Conservation (phyloP, 2,329 filamentous ascomycete genomes). For the Tolypocladium ovalisporum region DNA sequence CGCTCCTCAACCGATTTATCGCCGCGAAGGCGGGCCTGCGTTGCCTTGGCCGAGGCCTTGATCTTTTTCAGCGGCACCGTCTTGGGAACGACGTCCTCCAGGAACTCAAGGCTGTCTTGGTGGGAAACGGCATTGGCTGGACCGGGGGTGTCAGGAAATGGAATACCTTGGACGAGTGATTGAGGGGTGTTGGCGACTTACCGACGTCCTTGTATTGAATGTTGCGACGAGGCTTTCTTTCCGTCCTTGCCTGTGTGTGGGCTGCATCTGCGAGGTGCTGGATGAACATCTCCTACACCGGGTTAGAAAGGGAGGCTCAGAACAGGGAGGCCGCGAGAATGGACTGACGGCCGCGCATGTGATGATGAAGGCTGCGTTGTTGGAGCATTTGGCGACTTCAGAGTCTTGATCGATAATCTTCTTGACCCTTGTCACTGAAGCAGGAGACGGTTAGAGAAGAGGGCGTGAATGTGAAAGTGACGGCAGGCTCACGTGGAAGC, state of each 20-base stretch:
- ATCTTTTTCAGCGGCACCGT: constrained; percentile 72
- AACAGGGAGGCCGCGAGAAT: neutral
- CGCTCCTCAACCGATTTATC: constrained; percentile 25
- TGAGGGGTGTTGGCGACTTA: constrained; percentile 24
- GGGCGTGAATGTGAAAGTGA: neutral
- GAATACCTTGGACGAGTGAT: neutral
- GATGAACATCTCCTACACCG: constrained; percentile 79
- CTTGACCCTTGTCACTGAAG: constrained; percentile 79
- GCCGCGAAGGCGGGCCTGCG: constrained; percentile 30
- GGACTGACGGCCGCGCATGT: constrained; percentile 68
- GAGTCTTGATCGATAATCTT: constrained; percentile 87
- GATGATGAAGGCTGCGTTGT: constrained; percentile 89
- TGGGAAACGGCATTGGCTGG: constrained; percentile 74
- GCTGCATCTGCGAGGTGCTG: constrained; percentile 80
- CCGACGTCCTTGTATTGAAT: constrained; percentile 93
- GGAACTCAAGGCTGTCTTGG: constrained; percentile 89
- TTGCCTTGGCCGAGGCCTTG: constrained; percentile 50
- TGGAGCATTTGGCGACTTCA: constrained; percentile 77
- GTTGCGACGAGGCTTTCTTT: constrained; percentile 84
- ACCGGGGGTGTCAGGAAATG: constrained; percentile 2
- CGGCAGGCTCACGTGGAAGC: constrained; percentile 62
- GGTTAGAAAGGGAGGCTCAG: constrained; percentile 1
- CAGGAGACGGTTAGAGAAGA: constrained; percentile 2
- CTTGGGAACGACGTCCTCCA: constrained; percentile 81
- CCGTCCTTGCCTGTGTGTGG: constrained; percentile 79